These are phyloP conservation scores for Schizochytrium sp. DNA, from an alignment of 108 stramenopile species.

Conservation along the genomic window DNA sequence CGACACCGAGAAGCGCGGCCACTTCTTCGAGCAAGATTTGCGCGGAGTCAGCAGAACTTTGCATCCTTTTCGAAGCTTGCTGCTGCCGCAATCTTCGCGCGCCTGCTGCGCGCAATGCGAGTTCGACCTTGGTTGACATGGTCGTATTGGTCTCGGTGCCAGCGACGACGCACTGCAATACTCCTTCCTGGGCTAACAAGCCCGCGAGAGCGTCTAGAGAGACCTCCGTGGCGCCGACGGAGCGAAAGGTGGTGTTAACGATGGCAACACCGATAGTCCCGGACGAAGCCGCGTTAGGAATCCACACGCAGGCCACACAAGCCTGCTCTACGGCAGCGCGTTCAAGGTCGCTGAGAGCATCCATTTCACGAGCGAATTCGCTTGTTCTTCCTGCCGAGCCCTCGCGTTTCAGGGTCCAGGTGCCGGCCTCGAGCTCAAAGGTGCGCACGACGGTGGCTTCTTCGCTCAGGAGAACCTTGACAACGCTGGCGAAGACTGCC, in stretches of 20 bases:
- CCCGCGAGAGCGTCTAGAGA: background rate
- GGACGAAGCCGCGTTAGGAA: background rate
- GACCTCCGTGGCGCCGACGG: background rate
- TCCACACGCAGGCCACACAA: background rate
- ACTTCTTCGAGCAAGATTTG: no score
- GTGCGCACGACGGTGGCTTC: background rate
- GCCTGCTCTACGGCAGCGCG: background rate
- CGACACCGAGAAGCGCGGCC: no score
- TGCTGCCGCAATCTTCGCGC: background rate
- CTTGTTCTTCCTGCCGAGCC: background rate
- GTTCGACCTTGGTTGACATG: background rate
- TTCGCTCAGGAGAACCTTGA: background rate
- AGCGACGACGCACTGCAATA: background rate
- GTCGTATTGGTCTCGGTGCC: background rate
- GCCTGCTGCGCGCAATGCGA: background rate
- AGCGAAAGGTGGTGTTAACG: background rate
- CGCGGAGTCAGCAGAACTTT: no score
- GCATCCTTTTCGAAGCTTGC: no score
- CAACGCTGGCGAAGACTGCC: background rate
- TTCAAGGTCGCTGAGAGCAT: background rate
- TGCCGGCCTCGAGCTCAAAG: background rate
- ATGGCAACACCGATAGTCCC: background rate
- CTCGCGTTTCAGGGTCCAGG: background rate
- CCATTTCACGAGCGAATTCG: background rate
- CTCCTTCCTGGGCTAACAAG: background rate